Evolutionary conservation across 2,329 filamentous ascomycete genomes (phyloP).

Genomic region (Zarea fungicola): DNA sequence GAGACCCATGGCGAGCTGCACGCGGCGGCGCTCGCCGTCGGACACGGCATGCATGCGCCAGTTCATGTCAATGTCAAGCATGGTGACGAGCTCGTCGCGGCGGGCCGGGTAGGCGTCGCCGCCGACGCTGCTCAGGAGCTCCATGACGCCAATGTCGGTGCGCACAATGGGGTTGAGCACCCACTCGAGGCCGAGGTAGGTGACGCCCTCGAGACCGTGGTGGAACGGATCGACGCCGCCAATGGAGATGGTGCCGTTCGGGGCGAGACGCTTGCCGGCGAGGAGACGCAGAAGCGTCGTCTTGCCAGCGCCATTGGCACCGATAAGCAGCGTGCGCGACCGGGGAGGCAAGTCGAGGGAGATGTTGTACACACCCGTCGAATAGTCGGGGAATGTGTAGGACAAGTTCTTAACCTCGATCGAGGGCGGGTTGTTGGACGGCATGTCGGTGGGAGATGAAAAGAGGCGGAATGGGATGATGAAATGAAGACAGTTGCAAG

Average conservation of each 20-base stretch:
- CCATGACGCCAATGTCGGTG: slow-evolving; percentile 86
- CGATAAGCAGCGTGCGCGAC: slow-evolving; percentile 85
- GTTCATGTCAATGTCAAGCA: slow-evolving; percentile 83
- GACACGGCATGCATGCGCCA: slow-evolving; percentile 97
- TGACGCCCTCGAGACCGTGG: slow-evolving; percentile 83
- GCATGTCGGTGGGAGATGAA: slow-evolving; percentile 20
- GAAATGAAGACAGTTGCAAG: not conserved
- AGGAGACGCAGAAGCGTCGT: slow-evolving; percentile 93
- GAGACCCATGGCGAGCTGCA: slow-evolving; percentile 94
- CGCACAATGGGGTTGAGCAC: slow-evolving; percentile 95
- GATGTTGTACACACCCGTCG: slow-evolving; percentile 70
- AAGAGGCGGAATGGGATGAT: not conserved
- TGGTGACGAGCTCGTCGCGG: slow-evolving; percentile 77
- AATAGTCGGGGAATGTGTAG: slow-evolving; percentile 85
- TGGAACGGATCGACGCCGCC: slow-evolving; percentile 89
- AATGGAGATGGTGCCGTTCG: slow-evolving; percentile 66
- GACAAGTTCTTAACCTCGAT: slow-evolving; percentile 72
- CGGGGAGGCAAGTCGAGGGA: slow-evolving; percentile 71
- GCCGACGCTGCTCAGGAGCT: slow-evolving; percentile 79
- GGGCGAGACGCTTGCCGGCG: slow-evolving; percentile 89
- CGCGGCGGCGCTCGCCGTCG: slow-evolving; percentile 84
- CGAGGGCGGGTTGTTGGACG: slow-evolving; percentile 42
- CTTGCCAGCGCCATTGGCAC: slow-evolving; percentile 95
- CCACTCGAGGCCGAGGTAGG: slow-evolving; percentile 96
- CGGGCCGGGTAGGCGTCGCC: slow-evolving; percentile 77